These are phyloP conservation scores for Nicotiana paniculata DNA, from an alignment of 257 asterid species.

Conservation along the genomic window DNA sequence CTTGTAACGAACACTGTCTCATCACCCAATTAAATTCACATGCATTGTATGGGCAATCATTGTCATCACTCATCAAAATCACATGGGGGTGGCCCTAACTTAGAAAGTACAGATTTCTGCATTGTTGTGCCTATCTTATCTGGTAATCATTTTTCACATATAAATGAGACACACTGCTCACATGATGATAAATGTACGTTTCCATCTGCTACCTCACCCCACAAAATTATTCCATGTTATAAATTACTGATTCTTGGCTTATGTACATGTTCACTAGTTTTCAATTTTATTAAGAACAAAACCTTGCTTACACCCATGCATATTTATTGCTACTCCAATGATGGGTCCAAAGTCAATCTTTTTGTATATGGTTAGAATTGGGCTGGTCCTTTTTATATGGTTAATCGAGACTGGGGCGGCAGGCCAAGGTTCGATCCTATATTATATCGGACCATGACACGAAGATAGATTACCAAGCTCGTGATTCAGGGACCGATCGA, in stretches of 20 bases:
- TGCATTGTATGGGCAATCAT: conserved; percentile 5
- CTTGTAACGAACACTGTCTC: neutral
- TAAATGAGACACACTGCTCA: neutral
- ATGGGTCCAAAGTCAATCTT: no score
- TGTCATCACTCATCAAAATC: neutral
- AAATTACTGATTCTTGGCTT: neutral
- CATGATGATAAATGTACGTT: neutral
- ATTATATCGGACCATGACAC: no score
- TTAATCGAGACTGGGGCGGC: no score
- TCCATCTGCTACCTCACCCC: neutral
- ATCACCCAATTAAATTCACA: neutral
- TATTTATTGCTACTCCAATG: no score
- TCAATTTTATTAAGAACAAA: neutral
- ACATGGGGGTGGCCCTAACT: conserved; percentile 7
- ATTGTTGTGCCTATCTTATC: neutral
- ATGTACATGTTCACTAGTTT: neutral
- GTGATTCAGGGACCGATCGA: no score
- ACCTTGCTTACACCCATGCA: neutral
- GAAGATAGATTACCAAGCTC: no score
- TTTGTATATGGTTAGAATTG: no score
- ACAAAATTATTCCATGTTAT: neutral
- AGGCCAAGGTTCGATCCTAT: no score
- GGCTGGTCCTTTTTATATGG: no score
- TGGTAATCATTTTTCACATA: neutral
- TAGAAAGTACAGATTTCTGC: neutral